Conservation (phyloP, 1,284 basidiomycete species). For the Ganoderma multipileum region DNA sequence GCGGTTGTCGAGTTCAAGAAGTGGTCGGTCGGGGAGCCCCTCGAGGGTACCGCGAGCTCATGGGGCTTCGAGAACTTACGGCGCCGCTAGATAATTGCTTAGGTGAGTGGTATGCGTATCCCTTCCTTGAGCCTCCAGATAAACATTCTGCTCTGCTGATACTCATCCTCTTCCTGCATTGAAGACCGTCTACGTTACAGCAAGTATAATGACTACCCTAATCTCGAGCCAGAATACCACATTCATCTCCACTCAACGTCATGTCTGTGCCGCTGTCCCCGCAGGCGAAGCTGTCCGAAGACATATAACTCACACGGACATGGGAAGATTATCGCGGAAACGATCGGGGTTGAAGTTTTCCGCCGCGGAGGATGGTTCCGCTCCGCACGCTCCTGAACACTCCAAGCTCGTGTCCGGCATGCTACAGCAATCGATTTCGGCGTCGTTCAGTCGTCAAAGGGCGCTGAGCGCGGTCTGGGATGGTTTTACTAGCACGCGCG, state of each 20-base stretch:
- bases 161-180: background rate
- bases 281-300: background rate
- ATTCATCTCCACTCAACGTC: slow-evolving; percentile 4
- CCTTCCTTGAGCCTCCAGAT: background rate
- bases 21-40: slow-evolving; percentile 68
- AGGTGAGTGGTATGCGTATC: slow-evolving; percentile 8
- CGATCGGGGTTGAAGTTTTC: slow-evolving; percentile 1
- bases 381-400: background rate
- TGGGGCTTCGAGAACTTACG: background rate
- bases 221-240: background rate
- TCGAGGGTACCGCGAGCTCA: slow-evolving; percentile 13
- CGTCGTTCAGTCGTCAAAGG: background rate
- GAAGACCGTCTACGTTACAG: slow-evolving; percentile 10
- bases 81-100: background rate
- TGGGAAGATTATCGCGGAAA: slow-evolving; percentile 3
- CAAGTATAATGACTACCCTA: slow-evolving; percentile 23
- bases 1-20: slow-evolving; percentile 69
- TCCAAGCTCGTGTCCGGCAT: background rate
- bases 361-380: background rate
- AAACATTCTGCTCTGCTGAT: background rate
- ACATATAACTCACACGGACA: background rate
- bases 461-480: too few relatives aligned
- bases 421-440: background rate
- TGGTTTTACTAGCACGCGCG: background rate
- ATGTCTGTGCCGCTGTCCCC: background rate